Percentiles rank a stretch among this genome's conserved stretches.
Conservation (phyloP, 192 early-diverging fungal species). For the Coemansia sp. region DNA sequence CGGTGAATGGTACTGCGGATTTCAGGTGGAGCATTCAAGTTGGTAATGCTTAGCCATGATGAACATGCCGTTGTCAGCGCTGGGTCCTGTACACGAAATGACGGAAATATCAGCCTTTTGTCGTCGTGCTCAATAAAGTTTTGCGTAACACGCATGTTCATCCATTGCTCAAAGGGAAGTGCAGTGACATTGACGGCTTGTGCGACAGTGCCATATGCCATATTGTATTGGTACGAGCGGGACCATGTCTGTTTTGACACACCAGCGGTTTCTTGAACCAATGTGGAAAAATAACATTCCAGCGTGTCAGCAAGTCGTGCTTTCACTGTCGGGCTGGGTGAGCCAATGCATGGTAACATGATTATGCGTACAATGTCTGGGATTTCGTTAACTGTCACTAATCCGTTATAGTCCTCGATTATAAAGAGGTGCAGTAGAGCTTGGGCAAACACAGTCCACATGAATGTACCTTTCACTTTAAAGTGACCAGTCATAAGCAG, state of each 20-base stretch:
- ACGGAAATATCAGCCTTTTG: neutral
- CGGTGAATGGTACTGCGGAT: neutral
- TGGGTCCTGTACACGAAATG: neutral
- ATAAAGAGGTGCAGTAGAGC: neutral
- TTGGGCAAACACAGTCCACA: neutral
- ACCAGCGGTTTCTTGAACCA: neutral
- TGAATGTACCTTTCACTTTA: neutral
- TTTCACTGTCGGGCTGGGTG: no score
- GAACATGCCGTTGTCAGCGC: neutral
- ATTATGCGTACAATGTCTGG: no score
- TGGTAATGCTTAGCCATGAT: neutral
- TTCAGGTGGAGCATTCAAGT: neutral
- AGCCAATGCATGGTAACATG: no score
- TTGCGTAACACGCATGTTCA: neutral
- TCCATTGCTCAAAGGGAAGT: neutral
- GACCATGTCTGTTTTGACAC: neutral
- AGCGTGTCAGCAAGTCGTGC: no score
- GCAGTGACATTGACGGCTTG: neutral
- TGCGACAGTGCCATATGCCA: neutral
- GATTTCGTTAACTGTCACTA: no score
- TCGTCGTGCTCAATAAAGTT: neutral
- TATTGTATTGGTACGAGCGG: neutral
- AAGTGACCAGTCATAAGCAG: neutral
- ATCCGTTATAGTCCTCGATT: neutral
- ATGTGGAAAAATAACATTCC: no score